These are phyloP conservation scores for Wickerhamiella kurtzmanii DNA, from an alignment of 805 yeast species.

Conservation along the genomic window DNA sequence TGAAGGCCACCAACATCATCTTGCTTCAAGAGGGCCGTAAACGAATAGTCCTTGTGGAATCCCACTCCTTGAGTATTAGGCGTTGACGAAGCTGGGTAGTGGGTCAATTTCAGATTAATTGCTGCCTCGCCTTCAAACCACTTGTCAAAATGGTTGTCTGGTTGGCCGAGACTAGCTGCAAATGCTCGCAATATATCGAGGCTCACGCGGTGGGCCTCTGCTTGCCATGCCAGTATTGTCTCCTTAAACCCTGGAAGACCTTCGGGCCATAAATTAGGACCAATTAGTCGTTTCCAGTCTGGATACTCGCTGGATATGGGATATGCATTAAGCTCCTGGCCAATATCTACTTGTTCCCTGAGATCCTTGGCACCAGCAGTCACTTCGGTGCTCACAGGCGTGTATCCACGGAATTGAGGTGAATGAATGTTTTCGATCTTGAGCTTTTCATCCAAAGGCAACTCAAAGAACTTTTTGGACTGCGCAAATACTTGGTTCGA, in stretches of 20 bases:
- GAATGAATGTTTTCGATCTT: slow-evolving; percentile 40
- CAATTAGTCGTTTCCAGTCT: slow-evolving; percentile 36
- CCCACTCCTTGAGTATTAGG: slow-evolving; percentile 38
- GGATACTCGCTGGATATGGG: neutral
- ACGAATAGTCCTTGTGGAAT: slow-evolving; percentile 53
- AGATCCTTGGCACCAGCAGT: slow-evolving; percentile 41
- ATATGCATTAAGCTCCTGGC: slow-evolving; percentile 12
- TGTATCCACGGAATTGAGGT: slow-evolving; percentile 48
- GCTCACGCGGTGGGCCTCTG: slow-evolving; percentile 26
- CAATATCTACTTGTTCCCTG: slow-evolving; percentile 51
- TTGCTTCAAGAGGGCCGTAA: slow-evolving; percentile 46
- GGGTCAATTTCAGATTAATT: slow-evolving; percentile 36
- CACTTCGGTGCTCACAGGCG: slow-evolving; percentile 42
- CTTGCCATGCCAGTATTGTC: slow-evolving; percentile 36
- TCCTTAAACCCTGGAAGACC: slow-evolving; percentile 31
- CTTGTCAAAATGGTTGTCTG: slow-evolving; percentile 31
- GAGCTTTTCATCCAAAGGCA: slow-evolving; percentile 34
- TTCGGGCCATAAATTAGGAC: slow-evolving; percentile 30
- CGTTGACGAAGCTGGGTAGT: slow-evolving; percentile 35
- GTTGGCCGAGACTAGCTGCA: slow-evolving; percentile 34
- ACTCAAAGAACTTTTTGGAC: slow-evolving; percentile 32
- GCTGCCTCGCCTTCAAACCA: slow-evolving; percentile 30
- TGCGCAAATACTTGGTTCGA: slow-evolving; percentile 28
- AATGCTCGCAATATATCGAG: neutral
- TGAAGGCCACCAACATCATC: slow-evolving; percentile 41